A percentile compares a stretch with the other conserved stretches of the same genome.
Evolutionary conservation across 2,329 filamentous ascomycete genomes (phyloP).

Genomic region (Drechslerella dactyloides): DNA sequence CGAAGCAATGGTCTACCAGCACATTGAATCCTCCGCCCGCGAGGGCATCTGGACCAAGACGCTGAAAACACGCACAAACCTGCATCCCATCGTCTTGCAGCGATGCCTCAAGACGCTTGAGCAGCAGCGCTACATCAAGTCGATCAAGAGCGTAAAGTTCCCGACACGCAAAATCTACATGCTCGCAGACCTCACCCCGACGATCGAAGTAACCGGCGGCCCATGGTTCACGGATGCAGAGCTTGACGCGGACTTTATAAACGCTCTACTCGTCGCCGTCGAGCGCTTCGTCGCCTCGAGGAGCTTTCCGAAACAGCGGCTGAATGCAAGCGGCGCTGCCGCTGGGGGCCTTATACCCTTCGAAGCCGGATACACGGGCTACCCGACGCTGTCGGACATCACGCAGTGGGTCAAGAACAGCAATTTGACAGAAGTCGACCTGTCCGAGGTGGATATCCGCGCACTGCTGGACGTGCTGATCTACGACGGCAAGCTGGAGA

Average conservation of each 20-base stretch:
- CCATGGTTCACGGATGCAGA: conserved; percentile 93
- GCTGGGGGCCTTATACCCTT: conserved; percentile 55
- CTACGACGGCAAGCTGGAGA: conserved; percentile 83
- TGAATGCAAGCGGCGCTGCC: conserved; percentile 51
- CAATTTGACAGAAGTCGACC: conserved; percentile 62
- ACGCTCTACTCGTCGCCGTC: conserved; percentile 74
- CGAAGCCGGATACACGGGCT: conserved; percentile 72
- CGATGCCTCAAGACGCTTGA: conserved; percentile 84
- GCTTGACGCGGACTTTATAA: conserved; percentile 86
- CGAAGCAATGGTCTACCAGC: conserved; percentile 80
- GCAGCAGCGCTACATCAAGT: conserved; percentile 79
- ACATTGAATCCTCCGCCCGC: conserved; percentile 82
- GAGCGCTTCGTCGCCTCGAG: conserved; percentile 74
- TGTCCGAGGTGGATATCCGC: conserved; percentile 74
- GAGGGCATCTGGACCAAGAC: conserved; percentile 91
- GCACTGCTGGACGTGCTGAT: conserved; percentile 86
- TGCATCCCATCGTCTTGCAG: conserved; percentile 82
- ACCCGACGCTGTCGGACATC: conserved; percentile 80
- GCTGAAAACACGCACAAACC: conserved; percentile 77
- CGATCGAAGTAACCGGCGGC: conserved; percentile 88
- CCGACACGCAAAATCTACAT: conserved; percentile 96
- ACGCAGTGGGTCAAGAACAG: conserved; percentile 77
- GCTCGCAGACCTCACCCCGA: conserved; percentile 80
- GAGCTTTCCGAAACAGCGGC: conserved; percentile 67
- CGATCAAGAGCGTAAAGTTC: conserved; percentile 78